These are phyloP conservation scores for Alternaria brassicicola DNA, from an alignment of 2,329 filamentous ascomycete species.

Conservation along the genomic window DNA sequence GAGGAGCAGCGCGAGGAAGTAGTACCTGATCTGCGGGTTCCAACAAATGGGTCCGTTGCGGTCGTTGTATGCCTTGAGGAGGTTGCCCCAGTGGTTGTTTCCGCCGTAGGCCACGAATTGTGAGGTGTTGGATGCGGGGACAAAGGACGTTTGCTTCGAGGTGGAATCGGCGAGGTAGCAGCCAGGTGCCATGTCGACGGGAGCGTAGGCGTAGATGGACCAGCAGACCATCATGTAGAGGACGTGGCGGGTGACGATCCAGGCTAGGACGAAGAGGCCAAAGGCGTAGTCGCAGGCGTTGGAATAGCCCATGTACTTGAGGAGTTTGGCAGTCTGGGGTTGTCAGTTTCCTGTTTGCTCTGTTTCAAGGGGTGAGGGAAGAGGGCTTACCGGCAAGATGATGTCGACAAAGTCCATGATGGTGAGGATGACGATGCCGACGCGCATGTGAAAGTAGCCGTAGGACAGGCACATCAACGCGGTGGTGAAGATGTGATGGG, in stretches of 20 bases:
- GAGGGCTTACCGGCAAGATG: conserved; percentile 71
- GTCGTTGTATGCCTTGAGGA: conserved; percentile 76
- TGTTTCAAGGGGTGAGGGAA: no score
- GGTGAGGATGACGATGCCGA: conserved; percentile 86
- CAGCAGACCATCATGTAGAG: conserved; percentile 81
- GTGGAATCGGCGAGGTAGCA: conserved; percentile 70
- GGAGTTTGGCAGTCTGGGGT: conserved; percentile 78
- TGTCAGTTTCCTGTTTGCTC: conserved; percentile 14
- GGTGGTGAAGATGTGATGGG: conserved; percentile 90
- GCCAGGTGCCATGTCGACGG: conserved; percentile 66
- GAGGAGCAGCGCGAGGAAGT: conserved; percentile 78
- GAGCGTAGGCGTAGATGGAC: conserved; percentile 75
- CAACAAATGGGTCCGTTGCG: conserved; percentile 79
- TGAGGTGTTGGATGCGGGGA: conserved; percentile 61
- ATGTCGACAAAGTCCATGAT: conserved; percentile 95
- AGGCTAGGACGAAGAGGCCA: conserved; percentile 81
- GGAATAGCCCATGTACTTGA: conserved; percentile 85
- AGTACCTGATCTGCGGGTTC: conserved; percentile 73
- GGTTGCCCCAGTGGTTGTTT: conserved; percentile 58
- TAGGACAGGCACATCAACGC: conserved; percentile 81
- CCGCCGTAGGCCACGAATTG: conserved; percentile 49
- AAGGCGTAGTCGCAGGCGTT: conserved; percentile 82
- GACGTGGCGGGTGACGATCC: conserved; percentile 83
- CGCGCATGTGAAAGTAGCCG: conserved; percentile 82
- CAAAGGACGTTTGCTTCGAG: conserved; percentile 35